Percentiles rank a stretch among this genome's conserved stretches.
These are phyloP conservation scores for Candida sp. DNA, from an alignment of 1,139 yeast genomes.

Conservation along the genomic window DNA sequence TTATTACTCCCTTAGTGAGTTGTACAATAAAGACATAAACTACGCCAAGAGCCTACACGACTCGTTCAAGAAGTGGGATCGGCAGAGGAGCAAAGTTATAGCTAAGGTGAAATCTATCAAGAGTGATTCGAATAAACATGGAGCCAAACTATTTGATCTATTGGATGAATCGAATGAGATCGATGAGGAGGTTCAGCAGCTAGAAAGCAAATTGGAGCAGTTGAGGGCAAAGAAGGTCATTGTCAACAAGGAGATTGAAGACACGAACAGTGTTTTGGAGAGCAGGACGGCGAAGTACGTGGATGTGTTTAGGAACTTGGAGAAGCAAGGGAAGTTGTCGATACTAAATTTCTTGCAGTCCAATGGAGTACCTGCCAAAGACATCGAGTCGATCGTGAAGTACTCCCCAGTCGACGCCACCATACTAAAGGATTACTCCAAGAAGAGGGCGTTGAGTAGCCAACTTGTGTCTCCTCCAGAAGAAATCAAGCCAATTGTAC, in stretches of 20 bases:
- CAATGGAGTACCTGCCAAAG: conserved; percentile 25
- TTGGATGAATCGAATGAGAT: conserved; percentile 35
- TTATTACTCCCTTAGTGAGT: conserved; percentile 52
- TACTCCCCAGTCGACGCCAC: conserved; percentile 34
- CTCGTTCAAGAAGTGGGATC: conserved; percentile 51
- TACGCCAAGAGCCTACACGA: conserved; percentile 31
- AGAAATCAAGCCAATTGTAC: neutral
- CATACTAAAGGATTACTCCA: conserved; percentile 22
- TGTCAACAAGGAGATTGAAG: conserved; percentile 46
- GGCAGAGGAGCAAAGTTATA: conserved; percentile 34
- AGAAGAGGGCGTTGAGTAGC: conserved; percentile 3
- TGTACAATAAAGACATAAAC: conserved; percentile 45
- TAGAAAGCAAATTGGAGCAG: conserved; percentile 41
- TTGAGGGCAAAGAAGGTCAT: conserved; percentile 42
- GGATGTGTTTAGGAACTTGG: conserved; percentile 43
- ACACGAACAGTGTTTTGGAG: conserved; percentile 58
- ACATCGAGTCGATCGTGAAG: conserved; percentile 22
- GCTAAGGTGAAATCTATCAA: conserved; percentile 43
- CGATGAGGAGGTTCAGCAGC: conserved; percentile 42
- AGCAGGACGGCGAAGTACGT: conserved; percentile 51
- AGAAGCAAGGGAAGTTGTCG: conserved; percentile 40
- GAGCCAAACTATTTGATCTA: conserved; percentile 44
- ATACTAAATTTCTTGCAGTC: conserved; percentile 26
- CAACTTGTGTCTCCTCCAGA: neutral
- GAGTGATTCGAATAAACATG: conserved; percentile 47